Conservation (phyloP, 768 basidiomycete genomes). For the Hygrophoropsis aurantiaca region DNA sequence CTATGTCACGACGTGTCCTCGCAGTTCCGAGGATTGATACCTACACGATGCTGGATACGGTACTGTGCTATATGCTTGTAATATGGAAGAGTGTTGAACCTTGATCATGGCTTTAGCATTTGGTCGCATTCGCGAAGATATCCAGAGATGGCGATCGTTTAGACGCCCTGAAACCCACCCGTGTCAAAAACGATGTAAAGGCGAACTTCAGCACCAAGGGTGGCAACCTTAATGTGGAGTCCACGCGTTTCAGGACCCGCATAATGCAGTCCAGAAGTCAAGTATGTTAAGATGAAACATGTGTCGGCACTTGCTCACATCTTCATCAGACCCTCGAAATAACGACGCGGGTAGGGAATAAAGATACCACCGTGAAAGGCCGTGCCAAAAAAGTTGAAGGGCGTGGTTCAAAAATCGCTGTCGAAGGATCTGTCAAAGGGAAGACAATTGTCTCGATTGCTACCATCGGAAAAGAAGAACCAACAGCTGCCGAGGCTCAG, state of each 20-base stretch:
- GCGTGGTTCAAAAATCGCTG: conserved; percentile 32
- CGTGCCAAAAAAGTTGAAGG: conserved; percentile 32
- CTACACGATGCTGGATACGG: conserved; percentile 26
- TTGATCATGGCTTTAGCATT: conserved; percentile 28
- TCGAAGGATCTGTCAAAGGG: conserved; percentile 21
- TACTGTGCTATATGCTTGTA: no score
- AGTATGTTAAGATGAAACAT: conserved; percentile 30
- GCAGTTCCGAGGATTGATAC: conserved; percentile 21
- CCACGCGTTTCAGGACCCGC: conserved; percentile 44
- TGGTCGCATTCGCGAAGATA: conserved; percentile 47
- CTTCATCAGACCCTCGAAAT: conserved; percentile 17
- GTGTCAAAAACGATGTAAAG: conserved; percentile 42
- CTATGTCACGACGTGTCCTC: conserved; percentile 16
- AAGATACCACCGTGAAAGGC: conserved; percentile 9
- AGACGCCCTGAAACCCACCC: conserved; percentile 45
- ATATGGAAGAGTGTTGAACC: no score
- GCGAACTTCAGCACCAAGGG: conserved; percentile 24
- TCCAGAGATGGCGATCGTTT: conserved; percentile 45
- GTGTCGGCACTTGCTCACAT: neutral
- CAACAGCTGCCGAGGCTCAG: conserved; percentile 52
- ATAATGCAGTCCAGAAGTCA: conserved; percentile 35
- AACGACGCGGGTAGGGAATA: conserved; percentile 3
- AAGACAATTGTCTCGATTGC: conserved; percentile 33
- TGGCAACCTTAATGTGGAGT: conserved; percentile 33
- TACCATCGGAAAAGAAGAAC: conserved; percentile 53